phyloP scores from a whole-genome alignment of 2,329 filamentous ascomycete genomes.

The Xylariaceae sp. region DNA sequence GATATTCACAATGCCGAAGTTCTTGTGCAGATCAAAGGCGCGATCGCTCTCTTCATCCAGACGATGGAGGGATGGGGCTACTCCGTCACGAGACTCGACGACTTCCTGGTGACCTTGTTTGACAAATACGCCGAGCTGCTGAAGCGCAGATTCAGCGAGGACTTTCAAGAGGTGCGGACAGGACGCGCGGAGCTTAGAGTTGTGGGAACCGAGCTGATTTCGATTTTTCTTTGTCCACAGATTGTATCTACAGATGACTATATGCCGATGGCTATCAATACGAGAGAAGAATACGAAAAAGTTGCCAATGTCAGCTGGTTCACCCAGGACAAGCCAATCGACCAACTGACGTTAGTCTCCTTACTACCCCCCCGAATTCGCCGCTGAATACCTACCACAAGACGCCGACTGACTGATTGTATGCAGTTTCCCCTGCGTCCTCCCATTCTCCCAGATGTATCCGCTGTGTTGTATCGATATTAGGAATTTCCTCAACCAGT shows the following conservation, averaged over 20 bases:
- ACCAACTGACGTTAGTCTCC: constrained; percentile 64
- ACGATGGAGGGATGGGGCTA: constrained; percentile 98
- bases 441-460: constrained; percentile 99
- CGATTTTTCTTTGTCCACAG: constrained; percentile 31
- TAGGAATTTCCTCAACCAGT: constrained; percentile 93
- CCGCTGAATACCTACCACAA: no score
- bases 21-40: constrained; percentile 88
- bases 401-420: constrained; percentile 42
- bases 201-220: background rate
- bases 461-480: constrained; percentile 97
- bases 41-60: constrained; percentile 90
- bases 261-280: constrained; percentile 98
- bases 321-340: constrained; percentile 68
- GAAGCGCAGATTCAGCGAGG: constrained; percentile 86
- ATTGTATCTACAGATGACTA: constrained; percentile 92
- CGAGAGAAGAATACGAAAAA: constrained; percentile 85
- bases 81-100: constrained; percentile 73
- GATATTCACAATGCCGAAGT: constrained; percentile 84
- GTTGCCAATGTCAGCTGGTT: constrained; percentile 97
- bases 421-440: constrained; percentile 78
- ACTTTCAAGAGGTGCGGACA: constrained; percentile 74
- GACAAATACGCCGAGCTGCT: constrained; percentile 90
- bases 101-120: constrained; percentile 81
- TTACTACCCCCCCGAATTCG: background rate
- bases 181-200: background rate